Conservation (phyloP, 352 stramenopile genomes). For the Phytophthora agathidicida region DNA sequence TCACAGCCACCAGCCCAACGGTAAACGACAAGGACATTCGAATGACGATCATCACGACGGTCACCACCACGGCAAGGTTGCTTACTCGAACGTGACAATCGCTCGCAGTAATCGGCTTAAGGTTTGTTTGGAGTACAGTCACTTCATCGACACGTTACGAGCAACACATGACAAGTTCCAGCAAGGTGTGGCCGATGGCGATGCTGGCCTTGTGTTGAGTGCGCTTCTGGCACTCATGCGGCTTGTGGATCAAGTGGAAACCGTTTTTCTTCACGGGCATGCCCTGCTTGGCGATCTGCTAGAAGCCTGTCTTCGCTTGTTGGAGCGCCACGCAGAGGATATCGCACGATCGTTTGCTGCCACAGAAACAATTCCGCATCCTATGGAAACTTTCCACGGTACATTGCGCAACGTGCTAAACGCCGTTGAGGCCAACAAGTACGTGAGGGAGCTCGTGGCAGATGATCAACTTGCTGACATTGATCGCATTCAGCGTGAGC, state of each 20-base stretch:
- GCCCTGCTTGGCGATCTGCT: conserved; percentile 67
- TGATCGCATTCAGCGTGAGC: conserved; percentile 58
- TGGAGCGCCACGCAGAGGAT: conserved; percentile 46
- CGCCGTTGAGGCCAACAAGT: conserved; percentile 68
- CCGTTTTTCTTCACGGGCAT: conserved; percentile 73
- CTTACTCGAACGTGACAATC: conserved; percentile 75
- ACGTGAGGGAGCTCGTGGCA: conserved; percentile 64
- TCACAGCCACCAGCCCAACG: conserved; percentile 32
- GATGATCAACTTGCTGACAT: conserved; percentile 63
- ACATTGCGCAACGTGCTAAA: conserved; percentile 79
- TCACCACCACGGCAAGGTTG: conserved; percentile 31
- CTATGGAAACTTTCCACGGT: conserved; percentile 78
- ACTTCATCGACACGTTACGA: conserved; percentile 80
- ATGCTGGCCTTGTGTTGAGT: conserved; percentile 66
- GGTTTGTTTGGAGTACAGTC: conserved; percentile 76
- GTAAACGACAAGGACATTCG: conserved; percentile 26
- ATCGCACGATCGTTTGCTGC: conserved; percentile 48
- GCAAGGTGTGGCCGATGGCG: conserved; percentile 51
- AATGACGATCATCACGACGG: conserved; percentile 39
- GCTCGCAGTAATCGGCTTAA: conserved; percentile 75
- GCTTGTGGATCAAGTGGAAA: conserved; percentile 78
- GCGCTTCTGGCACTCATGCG: conserved; percentile 68
- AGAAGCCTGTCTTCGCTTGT: conserved; percentile 53
- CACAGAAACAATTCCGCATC: conserved; percentile 69
- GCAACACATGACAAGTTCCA: conserved; percentile 71